These are phyloP conservation scores for Phytophthora pseudosyringae DNA, from an alignment of 352 stramenopile species.

Conservation along the genomic window DNA sequence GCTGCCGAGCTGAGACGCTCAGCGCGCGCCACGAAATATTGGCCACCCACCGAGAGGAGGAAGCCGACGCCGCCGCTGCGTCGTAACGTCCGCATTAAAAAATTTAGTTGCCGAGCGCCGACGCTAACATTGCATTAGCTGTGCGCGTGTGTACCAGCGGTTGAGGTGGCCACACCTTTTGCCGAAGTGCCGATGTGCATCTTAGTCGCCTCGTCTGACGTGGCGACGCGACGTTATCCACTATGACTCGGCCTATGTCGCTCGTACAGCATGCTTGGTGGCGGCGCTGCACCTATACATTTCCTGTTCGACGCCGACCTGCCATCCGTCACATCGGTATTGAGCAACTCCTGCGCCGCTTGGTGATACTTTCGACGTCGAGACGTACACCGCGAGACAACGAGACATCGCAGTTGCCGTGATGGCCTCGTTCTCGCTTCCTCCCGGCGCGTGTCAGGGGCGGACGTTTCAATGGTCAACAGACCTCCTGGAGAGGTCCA, in stretches of 20 bases:
- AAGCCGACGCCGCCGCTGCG: conserved; percentile 6
- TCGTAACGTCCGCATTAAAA: conserved; percentile 24
- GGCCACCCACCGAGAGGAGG: conserved; percentile 3
- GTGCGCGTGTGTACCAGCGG: too few species aligned
- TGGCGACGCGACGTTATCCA: conserved; percentile 15
- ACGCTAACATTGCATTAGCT: conserved; percentile 16
- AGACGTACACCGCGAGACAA: not conserved
- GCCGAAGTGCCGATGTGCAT: conserved; percentile 21
- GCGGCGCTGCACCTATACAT: not conserved
- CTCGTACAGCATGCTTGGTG: not conserved
- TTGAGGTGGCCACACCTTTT: conserved; percentile 7
- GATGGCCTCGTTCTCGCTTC: conserved; percentile 1
- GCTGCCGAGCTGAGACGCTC: not conserved
- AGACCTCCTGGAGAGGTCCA: too few species aligned
- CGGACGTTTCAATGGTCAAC: conserved; percentile 11
- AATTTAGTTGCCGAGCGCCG: conserved; percentile 8
- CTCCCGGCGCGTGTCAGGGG: not conserved
- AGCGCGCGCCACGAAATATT: conserved; percentile 24
- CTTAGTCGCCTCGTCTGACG: conserved; percentile 30
- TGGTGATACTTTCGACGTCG: not conserved
- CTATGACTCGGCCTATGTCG: conserved; percentile 2
- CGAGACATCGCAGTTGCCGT: not conserved
- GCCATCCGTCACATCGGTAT: not conserved
- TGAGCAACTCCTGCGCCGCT: not conserved
- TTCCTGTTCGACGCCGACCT: not conserved